These are phyloP conservation scores for Saururus chinensis DNA, from an alignment of 164 flowering plant genomes.

Conservation along the genomic window DNA sequence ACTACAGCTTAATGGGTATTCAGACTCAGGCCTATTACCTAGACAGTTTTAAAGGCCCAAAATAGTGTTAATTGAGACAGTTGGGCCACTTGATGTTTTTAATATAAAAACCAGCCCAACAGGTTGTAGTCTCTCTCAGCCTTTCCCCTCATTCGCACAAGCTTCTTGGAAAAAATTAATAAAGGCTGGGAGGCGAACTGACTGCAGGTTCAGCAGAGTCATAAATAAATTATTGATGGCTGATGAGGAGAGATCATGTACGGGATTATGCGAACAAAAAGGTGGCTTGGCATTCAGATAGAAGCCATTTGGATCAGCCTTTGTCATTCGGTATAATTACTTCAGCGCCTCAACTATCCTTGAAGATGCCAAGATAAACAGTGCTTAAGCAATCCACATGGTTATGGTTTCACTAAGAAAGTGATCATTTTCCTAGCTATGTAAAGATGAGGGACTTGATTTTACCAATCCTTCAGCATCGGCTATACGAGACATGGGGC, in stretches of 20 bases:
- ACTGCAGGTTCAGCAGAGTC: conserved; percentile 4
- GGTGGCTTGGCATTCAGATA: conserved; percentile 67
- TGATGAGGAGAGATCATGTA: conserved; percentile 90
- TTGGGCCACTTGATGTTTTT: no score
- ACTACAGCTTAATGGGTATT: no score
- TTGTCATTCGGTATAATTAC: conserved; percentile 80
- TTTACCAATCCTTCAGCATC: conserved; percentile 96
- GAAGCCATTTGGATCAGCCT: conserved; percentile 86
- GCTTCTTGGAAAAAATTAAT: no score
- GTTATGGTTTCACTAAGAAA: no score
- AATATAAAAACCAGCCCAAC: no score
- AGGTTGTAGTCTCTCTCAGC: no score
- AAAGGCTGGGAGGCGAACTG: no score
- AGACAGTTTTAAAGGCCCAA: no score
- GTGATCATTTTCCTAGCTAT: no score
- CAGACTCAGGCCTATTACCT: no score
- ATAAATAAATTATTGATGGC: conserved; percentile 90
- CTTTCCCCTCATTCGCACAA: no score
- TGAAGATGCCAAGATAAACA: conserved; percentile 67
- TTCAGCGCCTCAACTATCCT: conserved; percentile 49
- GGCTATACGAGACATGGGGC: conserved; percentile 95
- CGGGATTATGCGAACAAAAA: conserved; percentile 75
- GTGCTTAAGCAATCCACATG: conserved; percentile 99
- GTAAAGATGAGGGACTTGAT: conserved; percentile 71
- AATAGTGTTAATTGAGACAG: no score